Evolutionary conservation across 2,329 filamentous ascomycete species (phyloP), one percentile per base, ranked within the genome.

Genomic region (Elsinoe perseae): DNA sequence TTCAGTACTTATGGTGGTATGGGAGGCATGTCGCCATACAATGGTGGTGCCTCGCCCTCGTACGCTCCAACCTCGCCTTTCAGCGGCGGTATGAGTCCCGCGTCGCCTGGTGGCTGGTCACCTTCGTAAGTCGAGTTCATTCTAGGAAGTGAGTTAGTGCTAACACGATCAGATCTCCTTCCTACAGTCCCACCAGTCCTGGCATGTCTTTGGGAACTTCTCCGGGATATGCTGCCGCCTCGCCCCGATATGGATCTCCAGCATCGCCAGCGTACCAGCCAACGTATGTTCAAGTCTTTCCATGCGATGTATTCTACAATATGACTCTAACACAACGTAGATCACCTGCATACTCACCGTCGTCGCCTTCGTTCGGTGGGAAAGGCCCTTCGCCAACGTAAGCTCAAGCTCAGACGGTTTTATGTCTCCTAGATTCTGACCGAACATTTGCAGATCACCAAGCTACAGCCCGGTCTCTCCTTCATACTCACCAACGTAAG

Each of bases 51-150:
- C 62, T 89, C 86, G 68, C 87, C 87, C 36, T 77, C 75, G 70
- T 81, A 80, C 62, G 78, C 83, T 30, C 82, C 83, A 46, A 87
- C 83, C 55, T 91, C 86, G 68, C 89, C 88, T 1, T 91, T 90
- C 77, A 84, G 84, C 67, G 80, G 78, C 59, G 68, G 68, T 40
- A 66, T 65, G 64, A 66, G 63, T 46, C 69, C 69, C 2, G 87
- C 86, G 5, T 90, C 86, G 30, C 87, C 87, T 50, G 69, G 71
- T 9, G 74, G 70, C 48, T 60, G 58, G 40, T 44, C 40, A 12
- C 40, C 40, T 25, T 44, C 40, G 40, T 36, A 36, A 36, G 32
- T 36, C 12, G 12, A 3, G 12, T 36, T 36, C 32, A 30, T 30
- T 14, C n/a, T 36, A 14, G n/a, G 5, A 30, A 3, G 12, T 5